Conservation (phyloP, 352 stramenopile species). For the Phytophthora litchii region DNA sequence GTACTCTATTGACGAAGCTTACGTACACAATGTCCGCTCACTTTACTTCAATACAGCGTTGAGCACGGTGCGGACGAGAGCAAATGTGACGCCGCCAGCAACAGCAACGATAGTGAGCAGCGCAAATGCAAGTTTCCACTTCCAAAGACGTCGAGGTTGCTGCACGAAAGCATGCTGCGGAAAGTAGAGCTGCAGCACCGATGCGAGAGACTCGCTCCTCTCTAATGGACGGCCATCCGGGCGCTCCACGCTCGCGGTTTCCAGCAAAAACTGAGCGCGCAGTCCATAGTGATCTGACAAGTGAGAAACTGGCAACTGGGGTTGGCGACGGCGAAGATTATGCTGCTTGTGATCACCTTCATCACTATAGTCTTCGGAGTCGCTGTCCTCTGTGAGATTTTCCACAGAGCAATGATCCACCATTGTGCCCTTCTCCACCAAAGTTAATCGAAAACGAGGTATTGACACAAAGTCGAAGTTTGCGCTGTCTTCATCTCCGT, state of each 20-base stretch:
- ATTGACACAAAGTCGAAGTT: slow-evolving; percentile 16
- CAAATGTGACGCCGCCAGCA: slow-evolving; percentile 26
- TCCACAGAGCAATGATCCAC: slow-evolving; percentile 66
- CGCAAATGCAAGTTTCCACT: slow-evolving; percentile 63
- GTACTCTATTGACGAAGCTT: slow-evolving; percentile 6
- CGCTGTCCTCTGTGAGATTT: slow-evolving; percentile 34
- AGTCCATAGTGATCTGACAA: slow-evolving; percentile 84
- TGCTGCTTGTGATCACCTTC: slow-evolving; percentile 18
- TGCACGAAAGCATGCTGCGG: slow-evolving; percentile 67
- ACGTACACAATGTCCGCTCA: neutral
- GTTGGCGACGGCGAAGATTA: slow-evolving; percentile 15
- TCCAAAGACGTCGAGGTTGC: slow-evolving; percentile 59
- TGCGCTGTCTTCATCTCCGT: slow-evolving; percentile 28
- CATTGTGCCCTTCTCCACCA: slow-evolving; percentile 48
- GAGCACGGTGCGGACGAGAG: slow-evolving; percentile 24
- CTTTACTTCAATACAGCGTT: slow-evolving; percentile 19
- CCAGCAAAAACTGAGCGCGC: slow-evolving; percentile 55
- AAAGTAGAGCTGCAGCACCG: slow-evolving; percentile 74
- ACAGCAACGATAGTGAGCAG: slow-evolving; percentile 46
- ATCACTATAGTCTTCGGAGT: slow-evolving; percentile 17
- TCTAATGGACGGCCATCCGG: slow-evolving; percentile 46
- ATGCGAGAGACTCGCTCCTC: slow-evolving; percentile 44
- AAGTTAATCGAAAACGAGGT: slow-evolving; percentile 42
- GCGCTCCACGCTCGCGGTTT: slow-evolving; percentile 44
- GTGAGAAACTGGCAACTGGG: slow-evolving; percentile 68